Conservation (phyloP, 495 filamentous ascomycete species). For the Daldinia childiae region DNA sequence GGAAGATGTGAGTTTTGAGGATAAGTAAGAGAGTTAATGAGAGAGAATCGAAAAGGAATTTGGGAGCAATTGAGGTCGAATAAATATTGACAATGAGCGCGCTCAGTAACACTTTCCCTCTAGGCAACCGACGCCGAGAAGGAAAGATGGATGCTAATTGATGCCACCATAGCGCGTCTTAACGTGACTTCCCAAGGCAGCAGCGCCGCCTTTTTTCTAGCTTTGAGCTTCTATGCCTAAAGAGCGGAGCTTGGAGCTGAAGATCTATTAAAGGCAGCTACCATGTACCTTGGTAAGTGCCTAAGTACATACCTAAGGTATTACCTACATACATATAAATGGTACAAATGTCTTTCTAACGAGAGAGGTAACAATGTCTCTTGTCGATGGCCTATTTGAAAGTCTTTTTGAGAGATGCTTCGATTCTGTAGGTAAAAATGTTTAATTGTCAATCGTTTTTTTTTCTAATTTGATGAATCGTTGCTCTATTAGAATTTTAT, state of each 20-base stretch:
- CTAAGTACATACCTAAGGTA: background rate
- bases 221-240: conserved; percentile 3
- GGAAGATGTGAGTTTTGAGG: background rate
- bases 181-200: conserved; percentile 32
- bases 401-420: background rate
- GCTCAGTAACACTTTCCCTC: conserved; percentile 2
- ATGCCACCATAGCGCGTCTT: conserved; percentile 18
- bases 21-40: background rate
- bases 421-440: background rate
- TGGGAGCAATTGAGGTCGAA: background rate
- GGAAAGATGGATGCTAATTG: conserved; percentile 4
- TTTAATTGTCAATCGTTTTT: background rate
- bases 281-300: background rate
- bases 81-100: conserved; percentile 17
- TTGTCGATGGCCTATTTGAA: background rate
- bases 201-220: conserved; percentile 4
- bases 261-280: background rate
- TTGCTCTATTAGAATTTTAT: background rate
- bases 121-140: conserved; percentile 20
- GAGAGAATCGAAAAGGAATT: background rate
- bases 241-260: conserved; percentile 5
- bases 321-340: background rate
- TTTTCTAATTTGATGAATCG: background rate
- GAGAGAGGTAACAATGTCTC: background rate
- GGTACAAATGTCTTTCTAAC: background rate